phyloP scores from a whole-genome alignment of 352 stramenopile genomes.

The Phytophthora citrophthora region DNA sequence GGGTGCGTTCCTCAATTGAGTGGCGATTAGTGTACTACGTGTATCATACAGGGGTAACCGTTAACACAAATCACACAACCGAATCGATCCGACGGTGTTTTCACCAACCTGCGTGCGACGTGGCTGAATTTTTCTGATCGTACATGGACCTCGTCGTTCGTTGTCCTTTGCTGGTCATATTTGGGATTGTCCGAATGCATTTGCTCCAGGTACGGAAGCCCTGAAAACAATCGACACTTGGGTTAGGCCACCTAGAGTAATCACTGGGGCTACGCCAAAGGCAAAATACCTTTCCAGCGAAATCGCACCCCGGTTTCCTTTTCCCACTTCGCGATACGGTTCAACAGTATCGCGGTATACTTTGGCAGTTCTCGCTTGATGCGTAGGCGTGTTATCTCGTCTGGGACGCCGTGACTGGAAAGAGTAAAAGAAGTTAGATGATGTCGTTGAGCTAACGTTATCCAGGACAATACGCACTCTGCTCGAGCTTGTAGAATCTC shows the following conservation, averaged over 20 bases:
- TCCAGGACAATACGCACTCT: conserved; percentile 31
- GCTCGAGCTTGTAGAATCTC: conserved; percentile 43
- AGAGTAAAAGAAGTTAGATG: background rate
- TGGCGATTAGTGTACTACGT: conserved; percentile 17
- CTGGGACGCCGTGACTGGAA: conserved; percentile 26
- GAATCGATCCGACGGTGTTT: background rate
- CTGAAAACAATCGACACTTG: conserved; percentile 13
- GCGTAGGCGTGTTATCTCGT: conserved; percentile 41
- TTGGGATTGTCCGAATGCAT: conserved; percentile 34
- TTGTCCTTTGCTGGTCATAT: conserved; percentile 1
- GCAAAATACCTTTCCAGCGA: conserved; percentile 30
- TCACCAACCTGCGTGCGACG: conserved; percentile 20
- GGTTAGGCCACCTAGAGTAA: background rate
- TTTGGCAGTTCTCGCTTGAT: conserved; percentile 56
- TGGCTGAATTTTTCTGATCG: background rate
- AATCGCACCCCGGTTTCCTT: conserved; percentile 39
- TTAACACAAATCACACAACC: background rate
- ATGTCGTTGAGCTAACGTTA: background rate
- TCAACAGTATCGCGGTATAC: conserved; percentile 42
- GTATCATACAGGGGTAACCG: background rate
- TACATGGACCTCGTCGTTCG: background rate
- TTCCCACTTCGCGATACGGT: conserved; percentile 50
- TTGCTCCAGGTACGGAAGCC: conserved; percentile 39
- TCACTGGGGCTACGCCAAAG: too few species aligned
- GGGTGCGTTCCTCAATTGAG: conserved; percentile 29